A percentile compares a stretch with the other conserved stretches of the same genome.
These are phyloP conservation scores for Beta vulgaris DNA, from an alignment of 148 eudicot species.

Conservation along the genomic window DNA sequence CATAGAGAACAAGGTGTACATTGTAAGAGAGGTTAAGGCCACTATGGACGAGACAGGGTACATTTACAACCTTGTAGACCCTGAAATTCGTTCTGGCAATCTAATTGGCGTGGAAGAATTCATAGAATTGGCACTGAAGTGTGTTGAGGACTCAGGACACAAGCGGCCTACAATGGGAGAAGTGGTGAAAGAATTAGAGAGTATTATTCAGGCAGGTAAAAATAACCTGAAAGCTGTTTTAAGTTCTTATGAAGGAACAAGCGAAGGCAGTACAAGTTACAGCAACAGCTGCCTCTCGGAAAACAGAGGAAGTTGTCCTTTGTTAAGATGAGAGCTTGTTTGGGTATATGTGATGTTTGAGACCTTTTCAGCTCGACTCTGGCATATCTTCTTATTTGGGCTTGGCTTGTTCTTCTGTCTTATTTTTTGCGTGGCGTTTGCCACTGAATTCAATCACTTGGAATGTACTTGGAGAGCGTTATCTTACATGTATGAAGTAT, in stretches of 20 bases:
- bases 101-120: conserved; percentile 47
- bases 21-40: conserved; percentile 48
- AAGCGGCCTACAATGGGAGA: conserved; percentile 56
- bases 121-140: conserved; percentile 49
- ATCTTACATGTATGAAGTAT: neutral
- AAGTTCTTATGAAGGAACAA: conserved; percentile 37
- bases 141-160: conserved; percentile 49
- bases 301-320: neutral
- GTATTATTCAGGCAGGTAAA: conserved; percentile 44
- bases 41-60: conserved; percentile 38
- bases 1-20: conserved; percentile 45
- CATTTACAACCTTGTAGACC: conserved; percentile 47
- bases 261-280: conserved; percentile 31
- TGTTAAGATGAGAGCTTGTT: conserved; percentile 23
- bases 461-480: neutral
- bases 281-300: conserved; percentile 10
- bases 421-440: no score
- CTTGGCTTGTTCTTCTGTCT: neutral
- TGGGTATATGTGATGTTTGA: neutral
- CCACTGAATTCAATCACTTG: neutral
- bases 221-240: conserved; percentile 1
- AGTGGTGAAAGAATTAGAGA: conserved; percentile 62
- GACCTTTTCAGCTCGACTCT: neutral
- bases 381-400: neutral
- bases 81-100: conserved; percentile 28